Evolutionary conservation across 371 early-diverging fungal genomes (phyloP).

Genomic region (Mucor piriformis): DNA sequence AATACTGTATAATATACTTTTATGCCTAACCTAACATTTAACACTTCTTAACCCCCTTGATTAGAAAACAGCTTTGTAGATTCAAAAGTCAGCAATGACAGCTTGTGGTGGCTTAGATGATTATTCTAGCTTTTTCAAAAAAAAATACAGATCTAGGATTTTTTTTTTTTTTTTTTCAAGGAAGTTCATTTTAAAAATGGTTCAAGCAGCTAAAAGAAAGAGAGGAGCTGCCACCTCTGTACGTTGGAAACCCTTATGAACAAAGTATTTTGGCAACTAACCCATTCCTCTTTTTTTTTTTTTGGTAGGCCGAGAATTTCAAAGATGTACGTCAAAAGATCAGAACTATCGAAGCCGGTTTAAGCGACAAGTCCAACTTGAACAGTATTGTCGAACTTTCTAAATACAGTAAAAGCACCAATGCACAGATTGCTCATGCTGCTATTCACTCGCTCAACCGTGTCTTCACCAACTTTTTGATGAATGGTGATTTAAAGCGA

Average conservation of each 20-base stretch:
- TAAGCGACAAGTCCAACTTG: slow-evolving; percentile 60
- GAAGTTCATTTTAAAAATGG: slow-evolving; percentile 5
- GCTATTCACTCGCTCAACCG: slow-evolving; percentile 74
- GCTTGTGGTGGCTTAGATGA: too few species aligned
- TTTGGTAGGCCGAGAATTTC: slow-evolving; percentile 14
- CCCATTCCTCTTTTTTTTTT: neutral
- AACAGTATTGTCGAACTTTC: slow-evolving; percentile 64
- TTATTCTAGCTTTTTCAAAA: too few species aligned
- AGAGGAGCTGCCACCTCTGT: slow-evolving; percentile 13
- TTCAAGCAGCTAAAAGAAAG: slow-evolving; percentile 25
- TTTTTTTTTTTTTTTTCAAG: neutral
- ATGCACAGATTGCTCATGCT: slow-evolving; percentile 47
- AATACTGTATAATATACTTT: too few species aligned
- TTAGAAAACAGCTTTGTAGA: too few species aligned
- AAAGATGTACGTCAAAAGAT: slow-evolving; percentile 42
- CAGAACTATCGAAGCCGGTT: slow-evolving; percentile 52
- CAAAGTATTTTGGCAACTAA: too few species aligned
- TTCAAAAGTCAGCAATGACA: too few species aligned
- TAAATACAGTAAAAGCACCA: slow-evolving; percentile 46
- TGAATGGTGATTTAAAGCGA: slow-evolving; percentile 68
- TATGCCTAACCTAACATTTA: too few species aligned
- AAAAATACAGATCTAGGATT: neutral
- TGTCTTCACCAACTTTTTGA: slow-evolving; percentile 67
- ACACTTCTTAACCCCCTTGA: too few species aligned
- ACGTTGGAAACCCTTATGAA: neutral